A percentile compares a stretch with the other conserved stretches of the same genome.
Evolutionary conservation across 2,329 filamentous ascomycete species (phyloP).

Genomic region (Rhinocladiella mackenziei): DNA sequence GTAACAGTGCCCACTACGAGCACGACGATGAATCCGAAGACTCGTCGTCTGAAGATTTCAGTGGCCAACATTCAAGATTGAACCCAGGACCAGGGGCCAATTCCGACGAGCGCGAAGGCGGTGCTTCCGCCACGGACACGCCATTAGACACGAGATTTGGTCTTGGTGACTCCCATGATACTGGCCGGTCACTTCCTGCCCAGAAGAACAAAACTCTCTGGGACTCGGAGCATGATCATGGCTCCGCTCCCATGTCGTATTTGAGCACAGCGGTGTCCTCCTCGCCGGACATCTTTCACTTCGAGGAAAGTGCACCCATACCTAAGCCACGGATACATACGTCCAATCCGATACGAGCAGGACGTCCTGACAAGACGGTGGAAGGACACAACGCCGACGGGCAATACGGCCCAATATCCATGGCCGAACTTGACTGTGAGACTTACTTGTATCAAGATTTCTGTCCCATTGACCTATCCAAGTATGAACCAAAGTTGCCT

Average conservation of each 20-base stretch:
- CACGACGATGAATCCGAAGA: slow-evolving; percentile 15
- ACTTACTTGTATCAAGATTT: slow-evolving; percentile 26
- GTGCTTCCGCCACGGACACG: slow-evolving; percentile 8
- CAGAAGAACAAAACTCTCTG: slow-evolving; percentile 3
- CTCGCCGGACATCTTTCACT: slow-evolving; percentile 22
- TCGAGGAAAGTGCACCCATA: slow-evolving; percentile 11
- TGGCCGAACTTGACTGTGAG: slow-evolving; percentile 22
- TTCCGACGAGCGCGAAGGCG: slow-evolving; percentile 3
- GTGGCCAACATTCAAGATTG: slow-evolving; percentile 1
- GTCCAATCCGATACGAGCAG: slow-evolving; percentile 17
- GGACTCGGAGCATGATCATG: slow-evolving; percentile 7
- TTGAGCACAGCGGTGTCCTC: slow-evolving; percentile 16
- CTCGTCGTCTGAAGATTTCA: slow-evolving; percentile 7
- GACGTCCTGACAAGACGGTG: neutral
- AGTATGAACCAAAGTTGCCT: slow-evolving; percentile 25
- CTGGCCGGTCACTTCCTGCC: neutral
- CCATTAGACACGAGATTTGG: slow-evolving; percentile 18
- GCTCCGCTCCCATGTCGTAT: slow-evolving; percentile 6
- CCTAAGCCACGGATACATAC: slow-evolving; percentile 23
- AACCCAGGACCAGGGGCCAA: neutral
- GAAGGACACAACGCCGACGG: slow-evolving; percentile 1
- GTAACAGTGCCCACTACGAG: slow-evolving; percentile 7
- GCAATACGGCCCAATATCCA: slow-evolving; percentile 4
- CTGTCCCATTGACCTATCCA: slow-evolving; percentile 27
- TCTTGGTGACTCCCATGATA: neutral